Evolutionary conservation across 805 yeast species (phyloP).

Genomic region (Starmerella scarabaei): DNA sequence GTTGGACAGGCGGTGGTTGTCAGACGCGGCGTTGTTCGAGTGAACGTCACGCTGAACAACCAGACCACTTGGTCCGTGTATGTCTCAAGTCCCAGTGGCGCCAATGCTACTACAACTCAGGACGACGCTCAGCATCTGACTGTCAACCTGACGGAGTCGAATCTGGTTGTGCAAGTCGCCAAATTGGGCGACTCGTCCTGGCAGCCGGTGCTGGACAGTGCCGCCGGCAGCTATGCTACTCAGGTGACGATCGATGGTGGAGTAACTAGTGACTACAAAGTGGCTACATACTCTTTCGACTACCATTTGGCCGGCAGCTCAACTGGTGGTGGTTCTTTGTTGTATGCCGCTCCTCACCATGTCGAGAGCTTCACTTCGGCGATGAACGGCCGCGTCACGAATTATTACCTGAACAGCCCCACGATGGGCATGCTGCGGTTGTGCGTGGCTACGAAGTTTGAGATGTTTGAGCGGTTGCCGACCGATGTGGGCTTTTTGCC

Average conservation of each 20-base stretch:
- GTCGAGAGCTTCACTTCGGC: constrained; percentile 32
- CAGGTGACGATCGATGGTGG: constrained; percentile 39
- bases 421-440: constrained; percentile 33
- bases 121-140: constrained; percentile 34
- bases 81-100: constrained; percentile 30
- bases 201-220: constrained; percentile 40
- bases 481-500: constrained; percentile 41
- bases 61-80: constrained; percentile 40
- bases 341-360: constrained; percentile 64
- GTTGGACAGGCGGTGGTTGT: constrained; percentile 29
- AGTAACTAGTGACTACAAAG: constrained; percentile 26
- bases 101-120: constrained; percentile 27
- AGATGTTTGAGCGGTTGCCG: constrained; percentile 32
- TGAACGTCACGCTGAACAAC: constrained; percentile 30
- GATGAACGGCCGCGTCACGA: constrained; percentile 27
- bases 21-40: constrained; percentile 25
- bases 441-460: constrained; percentile 26
- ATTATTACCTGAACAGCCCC: constrained; percentile 35
- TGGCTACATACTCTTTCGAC: constrained; percentile 37
- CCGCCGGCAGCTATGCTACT: constrained; percentile 58
- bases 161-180: constrained; percentile 21
- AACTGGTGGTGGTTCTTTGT: constrained; percentile 31
- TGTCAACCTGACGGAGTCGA: constrained; percentile 31
- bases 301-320: constrained; percentile 44
- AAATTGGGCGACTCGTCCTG: constrained; percentile 30